Conservation (phyloP, 1,284 basidiomycete species). For the Salmacisia buchloeana region DNA sequence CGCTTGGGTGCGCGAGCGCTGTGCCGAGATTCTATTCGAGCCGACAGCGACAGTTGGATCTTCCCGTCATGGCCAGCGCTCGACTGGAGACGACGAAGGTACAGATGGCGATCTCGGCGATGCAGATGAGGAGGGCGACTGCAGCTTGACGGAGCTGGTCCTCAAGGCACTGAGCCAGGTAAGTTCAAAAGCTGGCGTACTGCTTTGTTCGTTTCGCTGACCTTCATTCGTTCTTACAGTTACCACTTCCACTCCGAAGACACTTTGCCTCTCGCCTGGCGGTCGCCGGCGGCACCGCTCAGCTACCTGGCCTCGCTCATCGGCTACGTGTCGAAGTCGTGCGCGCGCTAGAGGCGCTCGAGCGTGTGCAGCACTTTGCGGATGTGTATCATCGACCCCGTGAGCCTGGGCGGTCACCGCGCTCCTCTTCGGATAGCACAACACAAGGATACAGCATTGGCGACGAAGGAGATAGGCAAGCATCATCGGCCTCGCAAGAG, state of each 20-base stretch:
- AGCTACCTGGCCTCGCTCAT: constrained; percentile 84
- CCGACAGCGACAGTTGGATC: constrained; percentile 60
- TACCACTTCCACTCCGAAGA: constrained; percentile 53
- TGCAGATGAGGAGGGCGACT: constrained; percentile 62
- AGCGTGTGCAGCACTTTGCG: not conserved
- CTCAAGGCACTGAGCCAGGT: constrained; percentile 74
- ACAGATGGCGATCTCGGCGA: not conserved
- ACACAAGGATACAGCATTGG: not conserved
- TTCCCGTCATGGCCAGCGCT: not conserved
- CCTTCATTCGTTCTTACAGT: not conserved
- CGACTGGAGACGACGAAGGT: not conserved
- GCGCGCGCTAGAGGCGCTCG: constrained; percentile 54
- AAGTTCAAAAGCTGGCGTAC: constrained; percentile 23
- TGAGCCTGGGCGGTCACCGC: not conserved
- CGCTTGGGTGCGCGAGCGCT: constrained; percentile 88
- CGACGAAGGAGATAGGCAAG: not conserved
- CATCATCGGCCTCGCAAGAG: too few relatives aligned
- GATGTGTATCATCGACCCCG: not conserved
- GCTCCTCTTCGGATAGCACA: not conserved
- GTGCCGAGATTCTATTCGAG: constrained; percentile 83
- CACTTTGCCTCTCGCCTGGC: constrained; percentile 75
- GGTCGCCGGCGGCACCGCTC: constrained; percentile 82
- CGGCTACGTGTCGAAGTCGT: constrained; percentile 72
- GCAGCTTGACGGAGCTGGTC: constrained; percentile 65
- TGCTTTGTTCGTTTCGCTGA: not conserved